A percentile compares a stretch with the other conserved stretches of the same genome.
phyloP scores from a whole-genome alignment of 805 yeast species.

The Saturnispora silvae region DNA sequence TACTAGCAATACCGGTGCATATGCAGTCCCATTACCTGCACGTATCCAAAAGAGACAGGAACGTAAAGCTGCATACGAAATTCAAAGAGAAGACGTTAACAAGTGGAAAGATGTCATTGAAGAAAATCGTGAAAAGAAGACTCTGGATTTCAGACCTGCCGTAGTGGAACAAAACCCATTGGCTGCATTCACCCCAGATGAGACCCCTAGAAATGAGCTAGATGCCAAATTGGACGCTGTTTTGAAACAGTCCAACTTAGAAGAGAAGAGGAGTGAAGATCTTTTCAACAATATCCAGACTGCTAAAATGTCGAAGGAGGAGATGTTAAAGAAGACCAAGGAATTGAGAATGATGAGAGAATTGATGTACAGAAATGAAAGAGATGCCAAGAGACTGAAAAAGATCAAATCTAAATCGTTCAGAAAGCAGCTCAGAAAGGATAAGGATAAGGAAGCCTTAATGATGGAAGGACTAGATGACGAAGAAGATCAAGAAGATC shows the following conservation, averaged over 20 bases:
- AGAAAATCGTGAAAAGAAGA: conserved; percentile 75
- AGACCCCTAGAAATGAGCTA: conserved; percentile 43
- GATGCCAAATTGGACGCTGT: conserved; percentile 56
- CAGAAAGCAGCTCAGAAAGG: conserved; percentile 79
- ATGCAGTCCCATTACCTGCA: conserved; percentile 75
- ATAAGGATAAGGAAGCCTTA: conserved; percentile 56
- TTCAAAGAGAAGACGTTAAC: conserved; percentile 74
- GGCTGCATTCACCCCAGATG: conserved; percentile 44
- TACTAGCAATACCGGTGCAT: conserved; percentile 28
- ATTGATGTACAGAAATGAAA: conserved; percentile 90
- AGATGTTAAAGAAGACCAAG: conserved; percentile 61
- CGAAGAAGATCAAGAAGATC: conserved; percentile 44
- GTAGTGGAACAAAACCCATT: conserved; percentile 48
- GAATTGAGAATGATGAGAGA: conserved; percentile 91
- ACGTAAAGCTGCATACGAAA: conserved; percentile 81
- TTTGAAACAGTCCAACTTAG: conserved; percentile 53
- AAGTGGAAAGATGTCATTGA: conserved; percentile 84
- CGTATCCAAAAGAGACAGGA: conserved; percentile 80
- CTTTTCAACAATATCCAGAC: conserved; percentile 80
- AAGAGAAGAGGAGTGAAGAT: conserved; percentile 67
- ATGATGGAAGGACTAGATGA: conserved; percentile 46
- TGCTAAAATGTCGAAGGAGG: conserved; percentile 73
- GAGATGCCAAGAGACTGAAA: conserved; percentile 80
- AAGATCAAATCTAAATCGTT: conserved; percentile 90
- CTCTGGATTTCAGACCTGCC: conserved; percentile 42